Base-by-base conservation (phyloP, 2,329 filamentous ascomycete genomes). In the Phialemonium atrogriseum region DNA sequence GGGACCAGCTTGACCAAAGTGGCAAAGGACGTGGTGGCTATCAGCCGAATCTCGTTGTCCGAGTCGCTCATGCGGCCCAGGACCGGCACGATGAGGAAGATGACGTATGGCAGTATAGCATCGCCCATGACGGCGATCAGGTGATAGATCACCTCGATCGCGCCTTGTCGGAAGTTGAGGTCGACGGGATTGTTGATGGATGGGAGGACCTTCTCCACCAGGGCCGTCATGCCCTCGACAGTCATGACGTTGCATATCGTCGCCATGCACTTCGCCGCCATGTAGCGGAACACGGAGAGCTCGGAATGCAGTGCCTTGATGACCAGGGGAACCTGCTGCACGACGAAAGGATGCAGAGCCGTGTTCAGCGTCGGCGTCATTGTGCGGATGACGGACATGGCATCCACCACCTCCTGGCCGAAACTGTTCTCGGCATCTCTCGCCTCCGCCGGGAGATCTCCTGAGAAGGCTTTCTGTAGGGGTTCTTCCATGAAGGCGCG, bases 61-160 rank as follows among this genome's bases (percentile, higher is more conserved):
- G 89, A 94, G 55, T 98, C 91, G 52, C 91, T 96, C 91, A 98
- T 98, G 26, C 91, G 80, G 33, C 91, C 91, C 30, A 98, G 71
- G 4, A 98, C 91, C 10, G 91, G 91, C 10, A 96, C 93, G 37
- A 98, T 93, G 43, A 98, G 75, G 75, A 98, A 98, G 48, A 98
- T 95, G 41, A 98, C 91, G 50, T 98, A 98, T 4, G 93, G 91
- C 18, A 98, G 62, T 35, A 98, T 98, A 22, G 77, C 74, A 52
- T 96, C 91, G 40, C 94, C 91, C 91, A 98, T 98, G 31, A 95
- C 88, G 38, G 93, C 85, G 42, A 98, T 98, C 37, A 98, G 66
- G 57, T 98, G 91, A 53, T 98, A 98, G 37, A 98, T 84, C 46
- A 79, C 86, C 59, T 98, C 91, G 35, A 94, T 91, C 5, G 86